Conservation (phyloP, 331 rosid species). For the Malus hybrid region DNA sequence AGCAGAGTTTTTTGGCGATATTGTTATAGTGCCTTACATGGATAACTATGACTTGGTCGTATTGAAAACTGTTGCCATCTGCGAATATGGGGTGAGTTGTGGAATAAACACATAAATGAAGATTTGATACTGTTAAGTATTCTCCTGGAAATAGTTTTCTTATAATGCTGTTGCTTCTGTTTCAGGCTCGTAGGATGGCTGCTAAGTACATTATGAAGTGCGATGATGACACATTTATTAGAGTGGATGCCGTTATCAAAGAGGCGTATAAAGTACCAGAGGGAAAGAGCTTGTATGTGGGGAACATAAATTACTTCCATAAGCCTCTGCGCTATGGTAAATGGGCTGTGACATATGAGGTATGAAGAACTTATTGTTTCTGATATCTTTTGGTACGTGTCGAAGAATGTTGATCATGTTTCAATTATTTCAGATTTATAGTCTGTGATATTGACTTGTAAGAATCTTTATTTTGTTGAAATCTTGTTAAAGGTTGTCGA, state of each 20-base stretch:
- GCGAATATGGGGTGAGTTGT: conserved; percentile 87
- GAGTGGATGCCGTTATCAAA: conserved; percentile 50
- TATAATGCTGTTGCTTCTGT: conserved; percentile 11
- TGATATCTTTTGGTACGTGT: neutral
- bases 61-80: conserved; percentile 90
- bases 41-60: conserved; percentile 93
- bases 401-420: no score
- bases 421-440: neutral
- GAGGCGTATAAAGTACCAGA: conserved; percentile 42
- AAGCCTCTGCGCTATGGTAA: conserved; percentile 87
- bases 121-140: neutral
- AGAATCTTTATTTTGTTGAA: neutral
- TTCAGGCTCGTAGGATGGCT: conserved; percentile 61
- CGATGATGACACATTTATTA: conserved; percentile 89
- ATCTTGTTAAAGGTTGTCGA: neutral
- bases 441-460: neutral
- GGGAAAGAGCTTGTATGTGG: conserved; percentile 60
- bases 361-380: conserved; percentile 16
- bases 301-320: conserved; percentile 80
- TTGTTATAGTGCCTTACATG: conserved; percentile 89
- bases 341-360: conserved; percentile 98
- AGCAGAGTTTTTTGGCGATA: conserved; percentile 87
- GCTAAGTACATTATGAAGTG: conserved; percentile 86
- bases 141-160: neutral
- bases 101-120: conserved; percentile 1